Evolutionary conservation across 2,329 filamentous ascomycete genomes (phyloP).

Genomic region (Scedosporium dehoogii): DNA sequence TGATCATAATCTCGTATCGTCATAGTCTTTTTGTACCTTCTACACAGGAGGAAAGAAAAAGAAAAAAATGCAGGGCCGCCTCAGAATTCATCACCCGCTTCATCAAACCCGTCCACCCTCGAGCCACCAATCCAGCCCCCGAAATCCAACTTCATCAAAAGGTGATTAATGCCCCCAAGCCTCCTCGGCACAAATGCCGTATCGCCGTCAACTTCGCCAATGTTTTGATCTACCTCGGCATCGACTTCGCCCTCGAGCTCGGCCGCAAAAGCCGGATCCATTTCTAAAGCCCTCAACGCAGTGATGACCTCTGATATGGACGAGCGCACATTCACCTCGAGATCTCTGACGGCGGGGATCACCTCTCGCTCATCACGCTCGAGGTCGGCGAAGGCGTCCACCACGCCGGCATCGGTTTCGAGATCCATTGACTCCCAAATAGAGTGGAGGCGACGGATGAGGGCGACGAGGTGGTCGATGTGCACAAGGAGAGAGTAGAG

Average conservation of each 20-base stretch:
- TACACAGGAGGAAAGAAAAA: neutral
- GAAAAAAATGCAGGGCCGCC: neutral
- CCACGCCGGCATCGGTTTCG: slow-evolving; percentile 71
- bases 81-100: neutral
- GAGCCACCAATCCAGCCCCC: slow-evolving; percentile 42
- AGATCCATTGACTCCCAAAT: slow-evolving; percentile 73
- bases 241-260: slow-evolving; percentile 28
- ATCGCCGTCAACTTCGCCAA: slow-evolving; percentile 24
- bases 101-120: neutral
- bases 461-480: slow-evolving; percentile 72
- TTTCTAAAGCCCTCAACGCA: slow-evolving; percentile 35
- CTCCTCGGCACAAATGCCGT: slow-evolving; percentile 56
- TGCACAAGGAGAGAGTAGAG: slow-evolving; percentile 60
- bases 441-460: slow-evolving; percentile 63
- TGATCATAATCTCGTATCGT: neutral
- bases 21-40: neutral
- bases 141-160: slow-evolving; percentile 86
- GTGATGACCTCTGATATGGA: slow-evolving; percentile 60
- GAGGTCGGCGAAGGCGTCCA: slow-evolving; percentile 64
- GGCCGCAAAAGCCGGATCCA: slow-evolving; percentile 31
- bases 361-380: slow-evolving; percentile 63
- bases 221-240: slow-evolving; percentile 25
- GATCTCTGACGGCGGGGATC: slow-evolving; percentile 50
- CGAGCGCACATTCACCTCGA: slow-evolving; percentile 54
- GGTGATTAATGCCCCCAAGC: slow-evolving; percentile 68